Evolutionary conservation across 495 filamentous ascomycete genomes (phyloP).

Genomic region (Bathelium albidoporum): DNA sequence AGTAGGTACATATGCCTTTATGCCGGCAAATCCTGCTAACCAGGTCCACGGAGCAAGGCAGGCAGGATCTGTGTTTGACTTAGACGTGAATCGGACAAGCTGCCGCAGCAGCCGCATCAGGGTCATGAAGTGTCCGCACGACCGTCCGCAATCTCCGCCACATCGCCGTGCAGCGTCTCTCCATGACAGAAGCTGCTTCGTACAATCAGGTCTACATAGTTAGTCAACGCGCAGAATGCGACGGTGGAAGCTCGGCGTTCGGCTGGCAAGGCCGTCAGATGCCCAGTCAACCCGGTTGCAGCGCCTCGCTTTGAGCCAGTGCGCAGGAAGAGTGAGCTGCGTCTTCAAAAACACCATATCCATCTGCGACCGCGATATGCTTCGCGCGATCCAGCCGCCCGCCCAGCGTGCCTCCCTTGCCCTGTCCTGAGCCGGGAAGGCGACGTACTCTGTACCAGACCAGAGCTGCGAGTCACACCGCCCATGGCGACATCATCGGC

Average conservation of each 20-base stretch:
- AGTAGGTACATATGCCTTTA: too few species aligned
- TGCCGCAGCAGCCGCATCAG: too few species aligned
- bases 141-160: not conserved
- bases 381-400: not conserved
- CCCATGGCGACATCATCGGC: not conserved
- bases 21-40: too few species aligned
- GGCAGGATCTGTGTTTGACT: too few species aligned
- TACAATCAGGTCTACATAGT: constrained; percentile 4
- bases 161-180: not conserved
- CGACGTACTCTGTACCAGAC: too few species aligned
- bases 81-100: too few species aligned
- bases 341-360: too few species aligned
- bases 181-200: constrained; percentile 4
- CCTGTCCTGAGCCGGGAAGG: not conserved
- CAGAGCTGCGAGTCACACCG: too few species aligned
- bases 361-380: not conserved
- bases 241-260: not conserved
- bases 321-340: not conserved
- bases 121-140: too few species aligned
- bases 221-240: constrained; percentile 1
- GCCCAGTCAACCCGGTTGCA: not conserved
- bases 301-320: not conserved
- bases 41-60: too few species aligned
- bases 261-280: not conserved
- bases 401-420: not conserved